phyloP scores from a whole-genome alignment of 805 yeast species.

The Wickerhamomyces queroliae region DNA sequence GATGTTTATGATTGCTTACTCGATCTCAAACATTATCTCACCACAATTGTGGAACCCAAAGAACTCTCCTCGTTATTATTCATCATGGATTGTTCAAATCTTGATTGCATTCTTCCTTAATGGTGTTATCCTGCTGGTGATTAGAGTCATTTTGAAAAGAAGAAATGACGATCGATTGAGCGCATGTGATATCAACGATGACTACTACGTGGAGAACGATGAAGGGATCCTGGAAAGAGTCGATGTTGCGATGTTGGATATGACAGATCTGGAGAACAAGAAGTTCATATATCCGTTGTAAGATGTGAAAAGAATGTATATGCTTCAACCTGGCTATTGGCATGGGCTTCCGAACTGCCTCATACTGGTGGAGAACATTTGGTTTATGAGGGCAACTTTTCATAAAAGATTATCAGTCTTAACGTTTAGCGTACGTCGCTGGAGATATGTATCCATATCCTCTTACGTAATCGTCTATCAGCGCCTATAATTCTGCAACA shows the following conservation, averaged over 20 bases:
- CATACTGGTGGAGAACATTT: too few species aligned
- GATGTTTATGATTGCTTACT: conserved; percentile 30
- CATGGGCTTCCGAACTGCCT: too few species aligned
- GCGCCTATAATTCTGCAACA: too few species aligned
- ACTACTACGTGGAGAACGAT: conserved; percentile 2
- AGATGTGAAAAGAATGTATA: too few species aligned
- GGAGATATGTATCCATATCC: too few species aligned
- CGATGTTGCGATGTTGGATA: conserved; percentile 36
- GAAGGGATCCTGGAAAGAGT: conserved; percentile 25
- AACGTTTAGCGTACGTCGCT: too few species aligned
- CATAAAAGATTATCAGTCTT: too few species aligned
- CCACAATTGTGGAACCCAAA: conserved; percentile 39
- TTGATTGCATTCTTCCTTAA: conserved; percentile 34
- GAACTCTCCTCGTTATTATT: conserved; percentile 26
- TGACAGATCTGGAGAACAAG: conserved; percentile 46
- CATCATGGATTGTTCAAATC: conserved; percentile 44
- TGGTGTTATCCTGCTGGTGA: conserved; percentile 28
- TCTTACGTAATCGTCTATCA: too few species aligned
- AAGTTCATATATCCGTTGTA: conserved; percentile 42
- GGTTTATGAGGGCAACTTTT: too few species aligned
- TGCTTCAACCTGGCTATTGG: too few species aligned
- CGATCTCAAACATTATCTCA: conserved; percentile 36
- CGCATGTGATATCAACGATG: not conserved
- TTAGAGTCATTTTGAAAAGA: conserved; percentile 28
- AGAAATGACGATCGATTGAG: conserved; percentile 31